These are phyloP conservation scores for Phylloporus sp. DNA, from an alignment of 768 basidiomycete species.

Conservation along the genomic window DNA sequence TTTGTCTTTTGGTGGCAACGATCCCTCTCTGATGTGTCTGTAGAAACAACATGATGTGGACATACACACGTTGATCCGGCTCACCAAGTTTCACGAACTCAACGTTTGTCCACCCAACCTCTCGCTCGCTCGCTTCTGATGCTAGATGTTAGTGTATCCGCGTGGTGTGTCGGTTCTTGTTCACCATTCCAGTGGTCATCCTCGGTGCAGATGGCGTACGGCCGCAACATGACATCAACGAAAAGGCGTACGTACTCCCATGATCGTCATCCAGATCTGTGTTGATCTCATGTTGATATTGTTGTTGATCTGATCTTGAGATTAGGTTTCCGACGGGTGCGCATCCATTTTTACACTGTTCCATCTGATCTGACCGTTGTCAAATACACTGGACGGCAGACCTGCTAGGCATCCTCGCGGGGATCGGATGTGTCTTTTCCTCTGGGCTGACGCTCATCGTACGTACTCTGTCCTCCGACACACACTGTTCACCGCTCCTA, in stretches of 20 bases:
- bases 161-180: conserved; percentile 68
- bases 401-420: conserved; percentile 53
- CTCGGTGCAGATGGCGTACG: conserved; percentile 68
- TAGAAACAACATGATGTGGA: conserved; percentile 66
- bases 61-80: conserved; percentile 56
- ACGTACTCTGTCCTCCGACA: conserved; percentile 17
- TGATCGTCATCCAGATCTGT: not conserved
- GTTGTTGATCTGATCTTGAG: not conserved
- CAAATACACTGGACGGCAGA: conserved; percentile 45
- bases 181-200: conserved; percentile 59
- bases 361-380: not conserved
- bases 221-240: conserved; percentile 61
- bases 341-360: not conserved
- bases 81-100: conserved; percentile 78
- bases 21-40: not conserved
- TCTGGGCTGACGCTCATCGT: conserved; percentile 75
- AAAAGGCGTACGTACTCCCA: conserved; percentile 40
- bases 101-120: conserved; percentile 50
- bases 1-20: not conserved
- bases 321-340: conserved; percentile 28
- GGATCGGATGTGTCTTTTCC: conserved; percentile 59
- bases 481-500: too few relatives aligned
- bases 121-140: not conserved
- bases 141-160: conserved; percentile 55
- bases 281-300: not conserved